Evolutionary conservation across 495 filamentous ascomycete species (phyloP).

Genomic region (Talaromyces ruber): DNA sequence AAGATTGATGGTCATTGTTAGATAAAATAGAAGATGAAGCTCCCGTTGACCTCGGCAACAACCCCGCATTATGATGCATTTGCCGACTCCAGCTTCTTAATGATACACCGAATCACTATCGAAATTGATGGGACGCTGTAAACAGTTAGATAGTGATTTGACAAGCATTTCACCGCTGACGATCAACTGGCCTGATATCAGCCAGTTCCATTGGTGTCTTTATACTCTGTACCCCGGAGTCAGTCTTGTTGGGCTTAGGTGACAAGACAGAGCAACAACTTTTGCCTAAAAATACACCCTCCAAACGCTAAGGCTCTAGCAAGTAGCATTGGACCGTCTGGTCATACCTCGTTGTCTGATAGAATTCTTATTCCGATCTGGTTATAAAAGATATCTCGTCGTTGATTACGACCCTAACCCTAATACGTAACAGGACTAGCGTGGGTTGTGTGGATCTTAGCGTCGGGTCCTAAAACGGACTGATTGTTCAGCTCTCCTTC

Average conservation of each 20-base stretch:
- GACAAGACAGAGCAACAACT: background rate
- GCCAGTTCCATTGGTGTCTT: background rate
- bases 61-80: background rate
- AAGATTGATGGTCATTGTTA: background rate
- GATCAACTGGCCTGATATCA: background rate
- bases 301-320: background rate
- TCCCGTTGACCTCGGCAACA: background rate
- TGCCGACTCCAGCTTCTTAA: background rate
- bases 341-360: background rate
- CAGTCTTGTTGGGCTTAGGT: no score
- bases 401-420: background rate
- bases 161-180: background rate
- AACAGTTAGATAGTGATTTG: background rate
- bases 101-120: background rate
- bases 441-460: background rate
- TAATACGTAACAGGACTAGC: background rate
- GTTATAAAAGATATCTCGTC: background rate
- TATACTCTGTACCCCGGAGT: background rate
- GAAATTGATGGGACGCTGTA: background rate
- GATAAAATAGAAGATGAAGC: background rate
- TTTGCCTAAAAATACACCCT: background rate
- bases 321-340: background rate
- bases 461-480: background rate
- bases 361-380: background rate
- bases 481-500: background rate